Percentiles rank a stretch among this genome's conserved stretches.
Evolutionary conservation across 164 flowering plant genomes (phyloP).

Genomic region (Stephania cephalantha): DNA sequence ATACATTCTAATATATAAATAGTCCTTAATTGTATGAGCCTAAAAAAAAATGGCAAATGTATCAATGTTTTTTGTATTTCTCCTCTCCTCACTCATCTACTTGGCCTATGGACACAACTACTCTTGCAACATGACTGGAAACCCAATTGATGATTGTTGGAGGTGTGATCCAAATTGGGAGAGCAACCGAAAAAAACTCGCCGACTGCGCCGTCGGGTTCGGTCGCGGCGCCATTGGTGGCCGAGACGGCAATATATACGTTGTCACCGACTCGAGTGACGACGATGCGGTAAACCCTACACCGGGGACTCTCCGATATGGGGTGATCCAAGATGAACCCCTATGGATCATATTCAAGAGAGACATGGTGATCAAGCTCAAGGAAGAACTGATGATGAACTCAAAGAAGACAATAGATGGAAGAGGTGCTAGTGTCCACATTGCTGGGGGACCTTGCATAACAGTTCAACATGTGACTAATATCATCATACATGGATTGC

Average conservation of each 20-base stretch:
- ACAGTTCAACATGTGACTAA: conserved; percentile 62
- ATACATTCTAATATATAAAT: too few relatives aligned
- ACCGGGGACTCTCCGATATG: conserved; percentile 59
- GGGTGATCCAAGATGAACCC: conserved; percentile 53
- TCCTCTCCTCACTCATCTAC: too few relatives aligned
- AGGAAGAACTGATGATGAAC: conserved; percentile 67
- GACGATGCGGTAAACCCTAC: conserved; percentile 64
- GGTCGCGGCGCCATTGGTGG: conserved; percentile 78
- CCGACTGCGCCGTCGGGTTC: conserved; percentile 76
- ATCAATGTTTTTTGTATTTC: too few relatives aligned
- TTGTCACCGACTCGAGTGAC: conserved; percentile 53
- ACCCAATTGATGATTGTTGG: conserved; percentile 90
- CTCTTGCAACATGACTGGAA: conserved; percentile 57
- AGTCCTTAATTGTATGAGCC: too few relatives aligned
- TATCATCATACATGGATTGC: conserved; percentile 66
- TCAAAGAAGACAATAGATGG: conserved; percentile 79
- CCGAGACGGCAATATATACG: conserved; percentile 52
- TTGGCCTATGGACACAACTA: conserved; percentile 26
- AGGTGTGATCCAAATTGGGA: conserved; percentile 69
- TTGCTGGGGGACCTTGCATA: conserved; percentile 82
- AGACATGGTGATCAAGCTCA: conserved; percentile 66
- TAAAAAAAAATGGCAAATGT: too few relatives aligned
- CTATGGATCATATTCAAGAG: conserved; percentile 66
- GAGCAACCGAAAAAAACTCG: conserved; percentile 50
- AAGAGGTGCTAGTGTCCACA: conserved; percentile 65